phyloP scores from a whole-genome alignment of 1,284 basidiomycete genomes.

The Trichosporon asahii region DNA sequence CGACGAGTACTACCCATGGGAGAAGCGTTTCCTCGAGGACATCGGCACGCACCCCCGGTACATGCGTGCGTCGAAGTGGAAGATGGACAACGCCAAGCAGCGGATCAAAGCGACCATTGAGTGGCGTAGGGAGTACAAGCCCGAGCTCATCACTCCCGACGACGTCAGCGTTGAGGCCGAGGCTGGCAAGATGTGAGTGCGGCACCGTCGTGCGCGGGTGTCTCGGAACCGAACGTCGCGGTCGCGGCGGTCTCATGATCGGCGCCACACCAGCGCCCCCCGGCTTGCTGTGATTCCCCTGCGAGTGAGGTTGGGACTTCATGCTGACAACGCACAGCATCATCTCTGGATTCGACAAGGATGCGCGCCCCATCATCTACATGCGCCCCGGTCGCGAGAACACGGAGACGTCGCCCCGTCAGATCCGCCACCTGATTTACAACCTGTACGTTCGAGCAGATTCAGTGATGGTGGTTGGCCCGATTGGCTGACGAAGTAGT shows the following conservation, averaged over 20 bases:
- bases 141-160: conserved; percentile 73
- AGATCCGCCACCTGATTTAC: conserved; percentile 77
- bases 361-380: conserved; percentile 75
- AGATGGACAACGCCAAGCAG: conserved; percentile 68
- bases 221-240: not conserved
- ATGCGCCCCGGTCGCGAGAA: conserved; percentile 80
- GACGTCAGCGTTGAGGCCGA: conserved; percentile 70
- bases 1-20: conserved; percentile 71
- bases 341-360: conserved; percentile 74
- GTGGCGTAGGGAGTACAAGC: conserved; percentile 75
- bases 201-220: not conserved
- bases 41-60: conserved; percentile 73
- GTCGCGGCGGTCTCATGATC: not conserved
- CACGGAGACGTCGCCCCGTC: conserved; percentile 68
- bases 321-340: conserved; percentile 55
- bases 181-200: conserved; percentile 77
- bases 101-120: conserved; percentile 71
- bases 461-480: no score
- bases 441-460: conserved; percentile 63
- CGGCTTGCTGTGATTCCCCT: not conserved
- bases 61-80: conserved; percentile 80
- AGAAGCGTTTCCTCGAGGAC: conserved; percentile 67
- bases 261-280: not conserved
- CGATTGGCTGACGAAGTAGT: conserved; percentile 53
- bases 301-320: not conserved